These are phyloP conservation scores for Vitis amurensis DNA, from an alignment of 164 flowering plant genomes.

Conservation along the genomic window DNA sequence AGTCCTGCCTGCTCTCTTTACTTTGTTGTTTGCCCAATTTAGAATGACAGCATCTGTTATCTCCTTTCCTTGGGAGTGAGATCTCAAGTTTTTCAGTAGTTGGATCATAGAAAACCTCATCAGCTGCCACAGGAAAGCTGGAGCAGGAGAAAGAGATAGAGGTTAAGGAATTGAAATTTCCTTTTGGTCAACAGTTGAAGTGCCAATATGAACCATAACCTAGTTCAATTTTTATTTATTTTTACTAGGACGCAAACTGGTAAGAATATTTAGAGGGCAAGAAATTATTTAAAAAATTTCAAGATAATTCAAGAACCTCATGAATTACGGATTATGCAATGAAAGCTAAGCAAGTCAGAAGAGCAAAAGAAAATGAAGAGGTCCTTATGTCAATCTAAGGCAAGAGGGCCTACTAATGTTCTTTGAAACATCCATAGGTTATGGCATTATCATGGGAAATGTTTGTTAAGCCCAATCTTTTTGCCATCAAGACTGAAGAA, in stretches of 20 bases:
- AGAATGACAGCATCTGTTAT: slow-evolving; percentile 60
- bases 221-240: no score
- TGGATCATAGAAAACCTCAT: slow-evolving; percentile 73
- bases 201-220: no score
- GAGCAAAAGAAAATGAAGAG: neutral
- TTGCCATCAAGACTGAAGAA: no score
- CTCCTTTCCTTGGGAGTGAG: slow-evolving; percentile 58
- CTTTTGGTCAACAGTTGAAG: no score
- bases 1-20: slow-evolving; percentile 45
- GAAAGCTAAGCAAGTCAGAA: neutral
- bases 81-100: slow-evolving; percentile 56
- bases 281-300: no score
- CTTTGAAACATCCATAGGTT: neutral
- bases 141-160: slow-evolving; percentile 3
- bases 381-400: neutral
- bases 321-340: no score
- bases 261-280: neutral
- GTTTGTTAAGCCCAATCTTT: no score
- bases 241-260: no score
- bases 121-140: slow-evolving; percentile 67
- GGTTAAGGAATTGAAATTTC: neutral
- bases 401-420: neutral
- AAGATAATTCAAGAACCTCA: no score
- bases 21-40: slow-evolving; percentile 61
- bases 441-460: neutral